phyloP scores from a whole-genome alignment of 371 early-diverging fungal genomes.

The Thermomucor indicae-seudaticae region DNA sequence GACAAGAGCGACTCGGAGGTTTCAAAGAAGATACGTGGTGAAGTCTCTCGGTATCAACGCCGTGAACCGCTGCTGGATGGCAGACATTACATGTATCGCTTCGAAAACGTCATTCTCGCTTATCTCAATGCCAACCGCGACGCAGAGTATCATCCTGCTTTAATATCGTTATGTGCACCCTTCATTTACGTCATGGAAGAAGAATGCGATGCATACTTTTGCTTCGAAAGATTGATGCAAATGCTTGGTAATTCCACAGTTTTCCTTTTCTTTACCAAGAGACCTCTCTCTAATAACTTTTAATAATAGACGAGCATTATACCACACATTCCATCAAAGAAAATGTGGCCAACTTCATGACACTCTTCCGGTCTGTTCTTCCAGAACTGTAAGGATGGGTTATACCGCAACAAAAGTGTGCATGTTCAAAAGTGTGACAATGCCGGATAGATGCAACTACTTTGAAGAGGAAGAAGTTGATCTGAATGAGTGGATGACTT shows the following conservation, averaged over 20 bases:
- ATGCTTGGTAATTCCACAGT: constrained; percentile 50
- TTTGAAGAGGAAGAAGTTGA: constrained; percentile 96
- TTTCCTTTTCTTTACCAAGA: not conserved
- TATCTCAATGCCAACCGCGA: constrained; percentile 76
- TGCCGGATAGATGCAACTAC: constrained; percentile 67
- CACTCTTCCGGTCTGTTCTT: constrained; percentile 68
- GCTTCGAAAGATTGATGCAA: constrained; percentile 74
- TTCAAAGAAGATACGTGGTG: constrained; percentile 84
- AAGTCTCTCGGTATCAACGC: constrained; percentile 76
- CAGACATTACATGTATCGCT: constrained; percentile 33
- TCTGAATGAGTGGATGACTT: constrained; percentile 86
- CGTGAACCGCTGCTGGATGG: constrained; percentile 28
- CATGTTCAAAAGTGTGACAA: not conserved
- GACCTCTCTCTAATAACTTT: constrained; percentile 3
- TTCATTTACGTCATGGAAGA: constrained; percentile 70
- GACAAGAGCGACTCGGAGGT: constrained; percentile 74
- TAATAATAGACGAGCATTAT: constrained; percentile 61
- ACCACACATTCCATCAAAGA: constrained; percentile 52
- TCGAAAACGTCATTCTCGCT: constrained; percentile 83
- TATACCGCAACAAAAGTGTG: not conserved
- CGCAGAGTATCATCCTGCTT: constrained; percentile 71
- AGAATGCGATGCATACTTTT: constrained; percentile 80
- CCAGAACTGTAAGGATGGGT: constrained; percentile 58
- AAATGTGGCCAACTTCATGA: constrained; percentile 79
- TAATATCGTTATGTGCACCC: constrained; percentile 83